Evolutionary conservation across 345 rosid species (phyloP), one percentile per base, ranked within the genome.

Genomic region (Passiflora organensis): DNA sequence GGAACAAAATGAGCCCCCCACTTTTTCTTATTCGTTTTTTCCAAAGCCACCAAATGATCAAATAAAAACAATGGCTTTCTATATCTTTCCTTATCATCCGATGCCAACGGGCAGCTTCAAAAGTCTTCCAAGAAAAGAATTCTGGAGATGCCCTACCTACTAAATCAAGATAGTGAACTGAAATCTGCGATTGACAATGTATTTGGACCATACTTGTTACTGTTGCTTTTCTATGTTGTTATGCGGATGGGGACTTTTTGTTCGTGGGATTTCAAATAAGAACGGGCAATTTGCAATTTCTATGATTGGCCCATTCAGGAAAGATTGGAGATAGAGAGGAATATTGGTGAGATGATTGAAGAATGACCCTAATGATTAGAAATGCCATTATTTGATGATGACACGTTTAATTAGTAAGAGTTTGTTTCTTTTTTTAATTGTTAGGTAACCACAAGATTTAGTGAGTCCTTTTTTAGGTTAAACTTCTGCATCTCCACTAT

Each of bases 321-420:
- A 66, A 62, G 58, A 37, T 36, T 12, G 48, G 9, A 55, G 63
- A 64, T 60, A 56, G 56, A 60, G 59, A 43, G 47, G 55, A 64
- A 63, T 56, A 59, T 32, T 47, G 51, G 19, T 53, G 48, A 51
- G 64, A 48, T 60, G 58, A 51, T 32, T 56, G 63, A 69, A 56
- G 64, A 32, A 66, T 28, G 34, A 28, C 38, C 55, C 53, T 70
- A 67, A 77, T 73, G 62, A 73, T 67, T 70, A 62, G 76, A 51
- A 57, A 64, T 32, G 20, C 66, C 22, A 73, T 73, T 58, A 63
- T 71, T 71, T 63, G 72, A 19, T 38, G 56, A n/a, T n/a, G n/a
- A n/a, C n/a, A n/a, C n/a, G n/a, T n/a, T n/a, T n/a, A n/a, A n/a
- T n/a, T n/a, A n/a, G n/a, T n/a, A n/a, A n/a, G n/a, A n/a, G n/a